These are phyloP conservation scores for Perkinsela sp. DNA, from an alignment of 208 protist genomes.

Conservation along the genomic window DNA sequence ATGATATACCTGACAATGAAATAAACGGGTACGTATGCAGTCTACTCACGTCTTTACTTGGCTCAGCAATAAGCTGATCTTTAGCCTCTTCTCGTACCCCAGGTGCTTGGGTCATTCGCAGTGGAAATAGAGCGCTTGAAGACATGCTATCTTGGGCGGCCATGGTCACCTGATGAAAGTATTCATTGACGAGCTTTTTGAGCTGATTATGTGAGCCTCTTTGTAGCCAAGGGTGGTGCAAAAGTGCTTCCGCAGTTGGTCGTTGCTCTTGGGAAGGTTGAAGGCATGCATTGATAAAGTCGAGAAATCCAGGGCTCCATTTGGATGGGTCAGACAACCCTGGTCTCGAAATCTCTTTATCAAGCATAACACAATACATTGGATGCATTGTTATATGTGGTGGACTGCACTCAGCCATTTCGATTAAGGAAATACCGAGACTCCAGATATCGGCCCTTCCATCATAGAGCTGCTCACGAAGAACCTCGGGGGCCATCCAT, in stretches of 20 bases:
- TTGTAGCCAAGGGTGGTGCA: conserved; percentile 12
- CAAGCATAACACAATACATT: neutral
- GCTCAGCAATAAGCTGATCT: neutral
- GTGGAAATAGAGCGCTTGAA: neutral
- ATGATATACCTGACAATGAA: neutral
- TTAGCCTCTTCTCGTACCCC: neutral
- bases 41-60: neutral
- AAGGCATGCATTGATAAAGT: conserved; percentile 40
- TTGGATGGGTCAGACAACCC: neutral
- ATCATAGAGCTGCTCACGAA: conserved; percentile 63
- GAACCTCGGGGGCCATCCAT: conserved; percentile 73
- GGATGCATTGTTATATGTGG: conserved; percentile 58
- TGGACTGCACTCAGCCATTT: conserved; percentile 74
- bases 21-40: no score
- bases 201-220: neutral
- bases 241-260: conserved; percentile 17
- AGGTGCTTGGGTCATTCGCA: neutral
- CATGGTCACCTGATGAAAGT: neutral
- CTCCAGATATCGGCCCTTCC: conserved; percentile 76
- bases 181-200: neutral
- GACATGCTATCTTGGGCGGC: neutral
- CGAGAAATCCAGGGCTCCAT: conserved; percentile 11
- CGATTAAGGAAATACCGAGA: conserved; percentile 76
- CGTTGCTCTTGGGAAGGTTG: conserved; percentile 13
- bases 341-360: neutral